Evolutionary conservation across 2,329 filamentous ascomycete genomes (phyloP).

Genomic region (Beauveria sp.): DNA sequence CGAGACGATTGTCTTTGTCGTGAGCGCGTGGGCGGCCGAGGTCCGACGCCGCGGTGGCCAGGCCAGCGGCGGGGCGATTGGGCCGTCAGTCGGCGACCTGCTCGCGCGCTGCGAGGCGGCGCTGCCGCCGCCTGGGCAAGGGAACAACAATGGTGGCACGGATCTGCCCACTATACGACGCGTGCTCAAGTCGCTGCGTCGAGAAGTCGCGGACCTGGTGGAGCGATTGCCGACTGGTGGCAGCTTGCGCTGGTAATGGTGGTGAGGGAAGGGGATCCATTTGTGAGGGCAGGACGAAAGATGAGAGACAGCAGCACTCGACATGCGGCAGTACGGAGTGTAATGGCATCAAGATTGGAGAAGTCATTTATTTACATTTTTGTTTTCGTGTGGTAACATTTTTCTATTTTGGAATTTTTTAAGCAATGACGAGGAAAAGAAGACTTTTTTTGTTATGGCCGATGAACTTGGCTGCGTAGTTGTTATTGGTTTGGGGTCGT

Average conservation of each 20-base stretch:
- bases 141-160: conserved; percentile 36
- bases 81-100: conserved; percentile 41
- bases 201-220: conserved; percentile 37
- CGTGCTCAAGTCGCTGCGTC: conserved; percentile 33
- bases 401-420: conserved; percentile 1
- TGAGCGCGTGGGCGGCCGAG: conserved; percentile 43
- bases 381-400: not conserved
- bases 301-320: not conserved
- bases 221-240: conserved; percentile 34
- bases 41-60: conserved; percentile 39
- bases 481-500: not conserved
- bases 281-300: not conserved
- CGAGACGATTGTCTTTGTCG: conserved; percentile 45
- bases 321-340: not conserved
- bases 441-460: not conserved
- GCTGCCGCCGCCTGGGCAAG: conserved; percentile 31
- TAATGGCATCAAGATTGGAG: not conserved
- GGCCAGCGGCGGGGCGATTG: conserved; percentile 31
- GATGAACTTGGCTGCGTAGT: too few species aligned
- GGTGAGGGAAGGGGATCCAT: too few species aligned
- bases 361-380: not conserved
- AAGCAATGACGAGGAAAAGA: conserved; percentile 2
- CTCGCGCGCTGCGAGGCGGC: conserved; percentile 42
- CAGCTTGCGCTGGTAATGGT: conserved; percentile 30
- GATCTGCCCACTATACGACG: conserved; percentile 38